These are phyloP conservation scores for Trichosporon sp. DNA, from an alignment of 1,284 basidiomycete genomes.

Conservation along the genomic window DNA sequence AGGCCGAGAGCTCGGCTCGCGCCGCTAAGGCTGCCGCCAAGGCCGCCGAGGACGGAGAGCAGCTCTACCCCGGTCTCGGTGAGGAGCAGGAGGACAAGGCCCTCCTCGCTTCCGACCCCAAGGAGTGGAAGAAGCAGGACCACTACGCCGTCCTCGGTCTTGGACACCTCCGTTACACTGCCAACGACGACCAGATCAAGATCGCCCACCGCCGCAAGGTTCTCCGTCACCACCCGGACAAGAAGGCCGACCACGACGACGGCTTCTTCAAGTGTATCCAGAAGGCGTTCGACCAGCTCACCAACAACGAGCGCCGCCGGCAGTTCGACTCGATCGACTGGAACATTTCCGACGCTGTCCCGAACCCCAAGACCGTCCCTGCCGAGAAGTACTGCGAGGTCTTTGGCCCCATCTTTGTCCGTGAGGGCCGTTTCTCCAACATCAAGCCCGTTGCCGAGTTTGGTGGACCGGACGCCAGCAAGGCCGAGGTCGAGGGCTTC, in stretches of 20 bases:
- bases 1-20: conserved; percentile 50
- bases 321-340: conserved; percentile 98
- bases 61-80: conserved; percentile 86
- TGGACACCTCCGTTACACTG: conserved; percentile 84
- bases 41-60: conserved; percentile 63
- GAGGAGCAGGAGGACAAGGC: conserved; percentile 83
- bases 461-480: conserved; percentile 71
- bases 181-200: conserved; percentile 90
- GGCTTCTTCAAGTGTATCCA: conserved; percentile 99
- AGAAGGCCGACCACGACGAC: conserved; percentile 96
- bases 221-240: conserved; percentile 98
- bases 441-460: conserved; percentile 82
- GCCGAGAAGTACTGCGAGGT: conserved; percentile 62
- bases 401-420: conserved; percentile 80
- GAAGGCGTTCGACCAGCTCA: conserved; percentile 92
- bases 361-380: conserved; percentile 64
- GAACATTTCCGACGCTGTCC: conserved; percentile 75
- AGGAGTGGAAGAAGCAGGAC: conserved; percentile 99
- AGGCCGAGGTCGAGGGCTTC: conserved; percentile 85
- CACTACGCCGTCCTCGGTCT: conserved; percentile 96
- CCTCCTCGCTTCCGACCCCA: conserved; percentile 79
- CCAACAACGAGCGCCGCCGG: conserved; percentile 80
- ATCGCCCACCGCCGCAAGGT: conserved; percentile 98
- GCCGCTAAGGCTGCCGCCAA: conserved; percentile 63
- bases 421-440: conserved; percentile 89